Conservation (phyloP, 495 filamentous ascomycete species). For the Astrothelium subdiscretum region DNA sequence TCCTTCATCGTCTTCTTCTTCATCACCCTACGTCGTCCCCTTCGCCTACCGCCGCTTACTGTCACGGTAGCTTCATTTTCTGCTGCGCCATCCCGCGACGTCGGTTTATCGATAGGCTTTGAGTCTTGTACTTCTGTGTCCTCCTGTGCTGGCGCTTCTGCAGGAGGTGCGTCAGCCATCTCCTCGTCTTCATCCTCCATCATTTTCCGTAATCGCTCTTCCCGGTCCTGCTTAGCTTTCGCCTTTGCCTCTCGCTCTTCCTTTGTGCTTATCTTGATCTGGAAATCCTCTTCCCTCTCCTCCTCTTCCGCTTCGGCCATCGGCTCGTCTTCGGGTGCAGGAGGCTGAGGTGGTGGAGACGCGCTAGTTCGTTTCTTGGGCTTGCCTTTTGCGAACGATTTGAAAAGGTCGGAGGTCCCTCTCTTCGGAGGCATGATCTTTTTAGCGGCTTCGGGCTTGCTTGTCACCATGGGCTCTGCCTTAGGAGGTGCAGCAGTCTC, state of each 20-base stretch:
- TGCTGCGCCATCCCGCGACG: slow-evolving; percentile 12
- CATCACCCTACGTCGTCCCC: slow-evolving; percentile 73
- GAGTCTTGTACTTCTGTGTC: slow-evolving; percentile 37
- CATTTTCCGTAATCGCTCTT: slow-evolving; percentile 66
- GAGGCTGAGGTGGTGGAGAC: not conserved
- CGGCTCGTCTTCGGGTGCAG: slow-evolving; percentile 59
- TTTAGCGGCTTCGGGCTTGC: slow-evolving; percentile 13
- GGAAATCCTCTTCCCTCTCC: slow-evolving; percentile 48
- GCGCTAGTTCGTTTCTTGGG: slow-evolving; percentile 31
- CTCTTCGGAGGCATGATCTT: slow-evolving; percentile 42
- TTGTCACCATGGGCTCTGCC: slow-evolving; percentile 15
- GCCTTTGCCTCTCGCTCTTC: slow-evolving; percentile 11
- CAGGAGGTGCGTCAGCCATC: slow-evolving; percentile 23
- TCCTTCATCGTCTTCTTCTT: slow-evolving; percentile 87
- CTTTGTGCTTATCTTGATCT: slow-evolving; percentile 8
- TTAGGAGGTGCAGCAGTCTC: slow-evolving; percentile 20
- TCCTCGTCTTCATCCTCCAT: slow-evolving; percentile 62
- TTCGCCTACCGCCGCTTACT: slow-evolving; percentile 52
- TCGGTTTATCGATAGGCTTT: slow-evolving; percentile 28
- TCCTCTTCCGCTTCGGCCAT: slow-evolving; percentile 51
- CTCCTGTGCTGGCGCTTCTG: slow-evolving; percentile 25
- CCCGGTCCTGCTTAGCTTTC: slow-evolving; percentile 51
- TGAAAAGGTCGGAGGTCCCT: slow-evolving; percentile 59
- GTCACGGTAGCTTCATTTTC: slow-evolving; percentile 28
- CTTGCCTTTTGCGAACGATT: slow-evolving; percentile 73